Percentiles rank a stretch among this genome's conserved stretches.
Evolutionary conservation across 2,329 filamentous ascomycete genomes (phyloP).

Genomic region (Trichothecium roseum): DNA sequence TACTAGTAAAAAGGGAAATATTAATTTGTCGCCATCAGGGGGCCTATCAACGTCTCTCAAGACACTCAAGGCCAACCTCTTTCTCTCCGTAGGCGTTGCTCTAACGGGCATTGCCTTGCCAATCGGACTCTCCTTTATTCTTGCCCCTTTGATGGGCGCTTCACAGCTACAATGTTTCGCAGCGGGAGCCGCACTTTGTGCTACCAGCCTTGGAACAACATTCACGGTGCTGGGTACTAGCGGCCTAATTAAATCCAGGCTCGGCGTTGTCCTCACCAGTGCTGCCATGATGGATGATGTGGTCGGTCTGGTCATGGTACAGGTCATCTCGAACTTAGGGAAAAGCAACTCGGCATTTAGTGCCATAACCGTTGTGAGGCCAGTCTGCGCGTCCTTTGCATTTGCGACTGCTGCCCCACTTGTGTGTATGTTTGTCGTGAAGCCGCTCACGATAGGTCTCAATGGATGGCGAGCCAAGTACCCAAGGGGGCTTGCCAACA

Average conservation of each 20-base stretch:
- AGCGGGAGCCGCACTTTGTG: constrained; percentile 62
- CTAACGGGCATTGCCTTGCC: constrained; percentile 54
- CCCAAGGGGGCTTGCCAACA: constrained; percentile 9
- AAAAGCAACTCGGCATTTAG: constrained; percentile 12
- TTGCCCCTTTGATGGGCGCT: constrained; percentile 38
- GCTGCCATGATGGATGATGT: constrained; percentile 80
- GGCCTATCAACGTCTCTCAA: constrained; percentile 33
- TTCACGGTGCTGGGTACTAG: constrained; percentile 43
- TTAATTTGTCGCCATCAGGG: constrained; percentile 22
- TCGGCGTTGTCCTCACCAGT: constrained; percentile 55
- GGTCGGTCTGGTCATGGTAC: constrained; percentile 65
- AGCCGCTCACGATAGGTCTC: constrained; percentile 26
- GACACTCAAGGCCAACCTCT: constrained; percentile 45
- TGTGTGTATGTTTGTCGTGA: constrained; percentile 31
- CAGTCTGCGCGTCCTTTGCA: constrained; percentile 35
- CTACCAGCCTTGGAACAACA: constrained; percentile 63
- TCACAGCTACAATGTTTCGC: constrained; percentile 55
- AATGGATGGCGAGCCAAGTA: constrained; percentile 18
- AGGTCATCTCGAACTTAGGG: constrained; percentile 60
- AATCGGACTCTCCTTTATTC: constrained; percentile 54
- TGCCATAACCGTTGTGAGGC: constrained; percentile 29
- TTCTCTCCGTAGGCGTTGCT: constrained; percentile 52
- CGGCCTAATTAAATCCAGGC: constrained; percentile 28
- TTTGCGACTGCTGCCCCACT: constrained; percentile 40
- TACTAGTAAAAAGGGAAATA: background rate